phyloP scores from a whole-genome alignment of 805 yeast genomes.

The Starmerella etchellsii region DNA sequence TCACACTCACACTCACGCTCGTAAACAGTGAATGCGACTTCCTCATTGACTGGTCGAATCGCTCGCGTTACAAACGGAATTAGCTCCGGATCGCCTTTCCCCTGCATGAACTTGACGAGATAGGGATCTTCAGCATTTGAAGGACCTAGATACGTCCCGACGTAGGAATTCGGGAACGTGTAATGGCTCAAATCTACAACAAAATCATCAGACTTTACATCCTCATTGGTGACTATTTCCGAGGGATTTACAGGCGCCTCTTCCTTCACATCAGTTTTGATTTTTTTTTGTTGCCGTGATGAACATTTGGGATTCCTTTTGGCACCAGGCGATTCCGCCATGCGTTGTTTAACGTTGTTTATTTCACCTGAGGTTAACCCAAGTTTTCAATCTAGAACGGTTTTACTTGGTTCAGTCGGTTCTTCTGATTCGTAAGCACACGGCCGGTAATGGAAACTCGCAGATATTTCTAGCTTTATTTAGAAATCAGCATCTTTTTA shows the following conservation, averaged over 20 bases:
- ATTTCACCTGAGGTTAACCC: background rate
- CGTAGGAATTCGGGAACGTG: constrained; percentile 19
- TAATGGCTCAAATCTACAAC: constrained; percentile 10
- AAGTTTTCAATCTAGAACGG: background rate
- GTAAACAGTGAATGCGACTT: constrained; percentile 9
- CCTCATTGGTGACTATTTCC: constrained; percentile 2
- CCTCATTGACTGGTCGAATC: constrained; percentile 18
- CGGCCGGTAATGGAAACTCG: no score
- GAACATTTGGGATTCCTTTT: no score
- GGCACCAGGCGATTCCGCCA: no score
- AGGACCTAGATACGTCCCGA: constrained; percentile 23
- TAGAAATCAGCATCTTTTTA: no score
- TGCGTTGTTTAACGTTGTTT: no score
- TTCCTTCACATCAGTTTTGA: background rate
- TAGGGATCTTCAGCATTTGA: constrained; percentile 28
- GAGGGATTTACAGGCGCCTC: background rate
- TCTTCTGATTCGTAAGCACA: no score
- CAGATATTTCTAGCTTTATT: no score
- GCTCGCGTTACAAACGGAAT: constrained; percentile 24
- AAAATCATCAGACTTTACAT: background rate
- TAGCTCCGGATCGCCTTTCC: constrained; percentile 10
- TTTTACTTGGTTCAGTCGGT: no score
- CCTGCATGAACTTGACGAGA: constrained; percentile 17
- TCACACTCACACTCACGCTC: constrained; percentile 21
- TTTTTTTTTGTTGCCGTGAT: no score